These are phyloP conservation scores for Russula emetica DNA, from an alignment of 768 basidiomycete species.

Conservation along the genomic window DNA sequence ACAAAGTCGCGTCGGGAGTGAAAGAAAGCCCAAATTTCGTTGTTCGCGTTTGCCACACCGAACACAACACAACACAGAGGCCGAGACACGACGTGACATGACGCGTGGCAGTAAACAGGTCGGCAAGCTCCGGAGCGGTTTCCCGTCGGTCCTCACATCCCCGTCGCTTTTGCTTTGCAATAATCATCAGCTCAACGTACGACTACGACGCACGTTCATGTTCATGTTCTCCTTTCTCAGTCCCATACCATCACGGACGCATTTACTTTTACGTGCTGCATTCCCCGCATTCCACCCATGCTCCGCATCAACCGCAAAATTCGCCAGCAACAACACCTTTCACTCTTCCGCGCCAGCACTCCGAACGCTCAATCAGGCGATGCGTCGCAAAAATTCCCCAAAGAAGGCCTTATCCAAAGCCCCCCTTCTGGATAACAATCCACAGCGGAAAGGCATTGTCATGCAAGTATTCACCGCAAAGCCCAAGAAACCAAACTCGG, in stretches of 20 bases:
- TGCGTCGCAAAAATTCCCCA: conserved; percentile 59
- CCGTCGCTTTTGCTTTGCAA: background rate
- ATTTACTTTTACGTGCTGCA: conserved; percentile 9
- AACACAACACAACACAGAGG: too few species aligned
- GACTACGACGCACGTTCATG: background rate
- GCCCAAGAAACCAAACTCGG: conserved; percentile 98
- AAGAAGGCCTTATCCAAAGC: conserved; percentile 55
- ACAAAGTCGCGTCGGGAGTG: background rate
- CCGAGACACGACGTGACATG: background rate
- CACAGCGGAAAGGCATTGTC: conserved; percentile 91
- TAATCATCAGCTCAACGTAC: background rate
- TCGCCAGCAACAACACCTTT: conserved; percentile 54
- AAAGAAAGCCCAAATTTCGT: background rate
- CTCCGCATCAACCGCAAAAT: conserved; percentile 29
- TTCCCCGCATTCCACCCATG: conserved; percentile 22
- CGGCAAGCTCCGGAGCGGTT: conserved; percentile 18
- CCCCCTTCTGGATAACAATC: conserved; percentile 73
- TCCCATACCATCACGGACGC: conserved; percentile 3
- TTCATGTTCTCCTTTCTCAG: conserved; percentile 20
- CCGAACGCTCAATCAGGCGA: conserved; percentile 83
- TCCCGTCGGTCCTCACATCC: too few species aligned
- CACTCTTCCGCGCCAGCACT: conserved; percentile 54
- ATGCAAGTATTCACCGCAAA: conserved; percentile 72
- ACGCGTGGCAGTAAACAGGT: background rate
- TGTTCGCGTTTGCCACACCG: background rate